These are phyloP conservation scores for Butyriboletus loyo DNA, from an alignment of 768 basidiomycete genomes.

Conservation along the genomic window DNA sequence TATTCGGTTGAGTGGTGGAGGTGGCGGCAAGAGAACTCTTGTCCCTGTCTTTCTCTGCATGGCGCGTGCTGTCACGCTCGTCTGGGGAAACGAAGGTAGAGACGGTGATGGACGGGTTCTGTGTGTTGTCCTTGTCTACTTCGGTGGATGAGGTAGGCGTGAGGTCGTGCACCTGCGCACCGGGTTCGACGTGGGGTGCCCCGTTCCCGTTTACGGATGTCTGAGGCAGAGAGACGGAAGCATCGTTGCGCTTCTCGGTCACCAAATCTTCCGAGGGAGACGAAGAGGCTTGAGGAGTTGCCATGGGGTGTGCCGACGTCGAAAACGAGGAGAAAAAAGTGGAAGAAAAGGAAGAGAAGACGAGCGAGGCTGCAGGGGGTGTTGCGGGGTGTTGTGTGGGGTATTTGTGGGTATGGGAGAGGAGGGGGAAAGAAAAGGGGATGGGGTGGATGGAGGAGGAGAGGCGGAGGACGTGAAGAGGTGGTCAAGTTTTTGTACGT, in stretches of 20 bases:
- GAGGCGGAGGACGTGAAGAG: slow-evolving; percentile 19
- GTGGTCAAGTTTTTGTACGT: slow-evolving; percentile 29
- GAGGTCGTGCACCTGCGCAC: slow-evolving; percentile 29
- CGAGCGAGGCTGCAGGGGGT: not conserved
- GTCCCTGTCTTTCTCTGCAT: slow-evolving; percentile 42
- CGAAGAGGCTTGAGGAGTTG: slow-evolving; percentile 20
- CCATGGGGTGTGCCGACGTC: slow-evolving; percentile 17
- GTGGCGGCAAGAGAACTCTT: slow-evolving; percentile 46
- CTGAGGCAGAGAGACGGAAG: slow-evolving; percentile 14
- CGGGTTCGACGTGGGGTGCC: slow-evolving; percentile 14
- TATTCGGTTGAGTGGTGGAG: slow-evolving; percentile 41
- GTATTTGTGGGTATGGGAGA: slow-evolving; percentile 31
- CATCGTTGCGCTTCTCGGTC: slow-evolving; percentile 22
- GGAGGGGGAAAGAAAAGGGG: slow-evolving; percentile 5
- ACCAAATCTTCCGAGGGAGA: slow-evolving; percentile 12
- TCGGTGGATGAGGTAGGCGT: slow-evolving; percentile 32
- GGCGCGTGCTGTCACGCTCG: slow-evolving; percentile 32
- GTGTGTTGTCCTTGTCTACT: slow-evolving; percentile 36
- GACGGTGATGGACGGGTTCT: slow-evolving; percentile 34
- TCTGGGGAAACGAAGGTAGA: slow-evolving; percentile 33
- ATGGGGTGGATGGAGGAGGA: slow-evolving; percentile 8
- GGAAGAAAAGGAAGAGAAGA: not conserved
- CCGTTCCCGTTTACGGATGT: slow-evolving; percentile 28
- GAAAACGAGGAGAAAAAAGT: slow-evolving; percentile 2
- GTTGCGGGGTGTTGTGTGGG: not conserved